Evolutionary conservation across 768 basidiomycete species (phyloP), one percentile per base, ranked within the genome.

Genomic region (Sarcomyxa edulis): DNA sequence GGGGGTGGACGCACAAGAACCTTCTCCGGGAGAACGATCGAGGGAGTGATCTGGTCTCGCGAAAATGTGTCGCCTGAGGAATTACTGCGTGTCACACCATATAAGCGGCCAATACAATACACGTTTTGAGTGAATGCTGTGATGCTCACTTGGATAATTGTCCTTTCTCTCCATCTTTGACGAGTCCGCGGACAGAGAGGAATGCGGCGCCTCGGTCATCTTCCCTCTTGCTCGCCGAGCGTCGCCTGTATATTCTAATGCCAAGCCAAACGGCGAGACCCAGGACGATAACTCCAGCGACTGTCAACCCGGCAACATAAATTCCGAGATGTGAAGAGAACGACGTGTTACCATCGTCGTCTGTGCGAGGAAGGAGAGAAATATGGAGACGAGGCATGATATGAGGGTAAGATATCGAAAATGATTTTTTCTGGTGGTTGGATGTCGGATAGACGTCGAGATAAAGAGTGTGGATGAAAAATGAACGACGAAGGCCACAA

Each of bases 11-110:
- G 64, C 18, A 63, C 45, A 42, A 74, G 54, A 15, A 66, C 64
- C 48, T 66, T 72, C 11, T 67, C 63, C 7, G 84, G 84, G 41
- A 84, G 62, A 18, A 75, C 46, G 38, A 84, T 61, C 28, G 65
- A 64, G 9, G 60, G 43, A 18, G 69, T 65, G 32, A 79, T 39
- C 29, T 67, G 60, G 8, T 52, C 47, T 27, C 74, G 62, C 12
- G 74, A 74, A 54, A 75, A 54, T 20, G 36, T 43, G 46, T 47
- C 46, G 19, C 43, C 42, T 9, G 18, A 32, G 22, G 9, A 11
- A 25, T 14, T 8, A 16, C 20, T 11, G 31, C 26, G 6, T 18
- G 21, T 35, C 20, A n/a, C n/a, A n/a, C n/a, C n/a, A n/a, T n/a
- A n/a, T n/a, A n/a, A n/a, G n/a, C n/a, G n/a, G n/a, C n/a, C n/a